A percentile compares a stretch with the other conserved stretches of the same genome.
Evolutionary conservation across 306 rosid genomes (phyloP).

Genomic region (Clitoria ternatea): DNA sequence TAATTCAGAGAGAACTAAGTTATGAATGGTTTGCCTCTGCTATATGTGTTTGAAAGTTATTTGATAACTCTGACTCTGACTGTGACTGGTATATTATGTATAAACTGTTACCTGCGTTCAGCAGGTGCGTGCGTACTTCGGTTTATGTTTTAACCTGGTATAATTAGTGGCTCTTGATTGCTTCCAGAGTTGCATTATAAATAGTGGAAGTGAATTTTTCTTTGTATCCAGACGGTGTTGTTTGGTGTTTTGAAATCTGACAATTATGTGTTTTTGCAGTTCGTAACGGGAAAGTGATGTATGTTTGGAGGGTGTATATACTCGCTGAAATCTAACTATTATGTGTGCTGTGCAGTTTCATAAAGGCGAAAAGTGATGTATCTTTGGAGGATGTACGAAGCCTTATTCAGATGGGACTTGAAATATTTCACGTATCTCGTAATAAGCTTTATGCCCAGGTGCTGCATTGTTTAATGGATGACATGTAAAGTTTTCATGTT

Average conservation of each 20-base stretch:
- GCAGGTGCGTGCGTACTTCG: background rate
- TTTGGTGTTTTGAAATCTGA: slow-evolving; percentile 26
- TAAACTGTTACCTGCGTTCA: background rate
- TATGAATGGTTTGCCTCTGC: too few relatives aligned
- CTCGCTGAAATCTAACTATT: slow-evolving; percentile 25
- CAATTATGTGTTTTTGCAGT: slow-evolving; percentile 48
- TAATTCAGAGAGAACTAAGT: too few relatives aligned
- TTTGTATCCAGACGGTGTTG: slow-evolving; percentile 6
- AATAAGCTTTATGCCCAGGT: slow-evolving; percentile 95
- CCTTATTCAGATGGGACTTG: slow-evolving; percentile 65
- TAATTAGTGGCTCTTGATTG: background rate
- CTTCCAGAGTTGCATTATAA: background rate
- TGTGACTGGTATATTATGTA: background rate
- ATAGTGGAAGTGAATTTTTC: background rate
- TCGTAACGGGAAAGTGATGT: slow-evolving; percentile 84
- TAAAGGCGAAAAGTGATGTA: slow-evolving; percentile 92
- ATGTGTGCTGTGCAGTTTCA: slow-evolving; percentile 55
- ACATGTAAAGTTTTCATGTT: slow-evolving; percentile 11
- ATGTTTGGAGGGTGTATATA: slow-evolving; percentile 76
- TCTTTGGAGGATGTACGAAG: slow-evolving; percentile 70
- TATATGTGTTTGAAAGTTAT: background rate
- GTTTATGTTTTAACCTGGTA: slow-evolving; percentile 2
- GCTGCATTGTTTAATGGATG: slow-evolving; percentile 26
- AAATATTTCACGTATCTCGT: slow-evolving; percentile 62
- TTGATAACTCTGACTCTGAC: background rate